These are phyloP conservation scores for Penicillium flavigenum DNA, from an alignment of 495 filamentous ascomycete genomes.

Conservation along the genomic window DNA sequence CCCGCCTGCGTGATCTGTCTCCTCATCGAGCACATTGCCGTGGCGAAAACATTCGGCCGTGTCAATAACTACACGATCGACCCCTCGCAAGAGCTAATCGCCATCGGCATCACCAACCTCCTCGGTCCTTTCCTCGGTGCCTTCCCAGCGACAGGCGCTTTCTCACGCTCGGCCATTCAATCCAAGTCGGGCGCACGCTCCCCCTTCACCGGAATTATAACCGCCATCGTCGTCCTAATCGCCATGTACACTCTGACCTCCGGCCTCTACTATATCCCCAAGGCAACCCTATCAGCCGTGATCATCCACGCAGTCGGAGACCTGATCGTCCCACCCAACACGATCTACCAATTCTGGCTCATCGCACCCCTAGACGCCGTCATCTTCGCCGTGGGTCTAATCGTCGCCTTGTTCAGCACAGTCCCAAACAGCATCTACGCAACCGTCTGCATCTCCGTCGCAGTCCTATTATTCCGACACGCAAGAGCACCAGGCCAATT, in stretches of 20 bases:
- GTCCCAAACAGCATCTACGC: slow-evolving; percentile 92
- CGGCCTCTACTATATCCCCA: slow-evolving; percentile 91
- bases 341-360: slow-evolving; percentile 90
- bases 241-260: slow-evolving; percentile 87
- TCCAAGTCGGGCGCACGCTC: slow-evolving; percentile 92
- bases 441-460: slow-evolving; percentile 69
- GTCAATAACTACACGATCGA: slow-evolving; percentile 95
- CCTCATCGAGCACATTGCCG: slow-evolving; percentile 89
- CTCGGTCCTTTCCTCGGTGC: slow-evolving; percentile 88
- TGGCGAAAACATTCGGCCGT: slow-evolving; percentile 91
- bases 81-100: slow-evolving; percentile 91
- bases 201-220: slow-evolving; percentile 86
- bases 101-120: slow-evolving; percentile 86
- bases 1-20: slow-evolving; percentile 84
- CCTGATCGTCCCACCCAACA: slow-evolving; percentile 86
- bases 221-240: slow-evolving; percentile 76
- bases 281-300: slow-evolving; percentile 76
- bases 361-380: slow-evolving; percentile 82
- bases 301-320: slow-evolving; percentile 97
- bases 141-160: slow-evolving; percentile 90
- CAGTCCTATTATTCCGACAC: slow-evolving; percentile 74
- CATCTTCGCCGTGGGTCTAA: slow-evolving; percentile 87
- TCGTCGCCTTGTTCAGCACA: slow-evolving; percentile 80
- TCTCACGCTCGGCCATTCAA: slow-evolving; percentile 93
- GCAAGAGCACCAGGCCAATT: slow-evolving; percentile 80